phyloP scores from a whole-genome alignment of 169 alveolate species.

The Cryptosporidium sp. region DNA sequence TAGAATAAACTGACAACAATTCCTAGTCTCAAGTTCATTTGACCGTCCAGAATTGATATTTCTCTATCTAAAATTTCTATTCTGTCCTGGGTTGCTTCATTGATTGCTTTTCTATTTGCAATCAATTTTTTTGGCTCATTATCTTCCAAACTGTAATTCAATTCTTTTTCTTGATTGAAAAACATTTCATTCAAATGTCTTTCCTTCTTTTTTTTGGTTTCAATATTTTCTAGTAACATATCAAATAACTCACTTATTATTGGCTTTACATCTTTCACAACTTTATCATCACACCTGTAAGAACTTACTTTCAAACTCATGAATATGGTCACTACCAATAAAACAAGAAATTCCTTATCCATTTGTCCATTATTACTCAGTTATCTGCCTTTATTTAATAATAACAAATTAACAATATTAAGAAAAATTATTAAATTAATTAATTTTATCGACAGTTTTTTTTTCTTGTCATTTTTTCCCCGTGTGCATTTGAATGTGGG shows the following conservation, averaged over 20 bases:
- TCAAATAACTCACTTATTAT: slow-evolving; percentile 46
- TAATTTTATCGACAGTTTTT: too few species aligned
- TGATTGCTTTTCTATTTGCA: too few species aligned
- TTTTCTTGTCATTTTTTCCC: background rate
- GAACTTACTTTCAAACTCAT: background rate
- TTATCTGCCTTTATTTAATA: too few species aligned
- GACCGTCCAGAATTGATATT: slow-evolving; percentile 13
- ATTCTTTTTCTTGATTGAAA: background rate
- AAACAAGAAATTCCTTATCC: background rate
- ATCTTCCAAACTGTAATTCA: background rate
- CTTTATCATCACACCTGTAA: background rate
- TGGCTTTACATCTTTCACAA: slow-evolving; percentile 19
- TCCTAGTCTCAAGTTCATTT: background rate
- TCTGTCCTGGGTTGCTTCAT: background rate
- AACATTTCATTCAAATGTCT: background rate
- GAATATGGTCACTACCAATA: background rate
- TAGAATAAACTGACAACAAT: background rate
- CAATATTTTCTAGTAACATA: slow-evolving; percentile 43
- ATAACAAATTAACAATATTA: too few species aligned
- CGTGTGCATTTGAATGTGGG: background rate
- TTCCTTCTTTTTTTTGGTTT: background rate
- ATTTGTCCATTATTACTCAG: background rate
- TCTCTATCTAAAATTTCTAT: background rate
- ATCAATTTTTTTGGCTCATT: background rate
- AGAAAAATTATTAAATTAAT: too few species aligned